Evolutionary conservation across 2,329 filamentous ascomycete genomes (phyloP).

Genomic region (Paecilomyces formosus): DNA sequence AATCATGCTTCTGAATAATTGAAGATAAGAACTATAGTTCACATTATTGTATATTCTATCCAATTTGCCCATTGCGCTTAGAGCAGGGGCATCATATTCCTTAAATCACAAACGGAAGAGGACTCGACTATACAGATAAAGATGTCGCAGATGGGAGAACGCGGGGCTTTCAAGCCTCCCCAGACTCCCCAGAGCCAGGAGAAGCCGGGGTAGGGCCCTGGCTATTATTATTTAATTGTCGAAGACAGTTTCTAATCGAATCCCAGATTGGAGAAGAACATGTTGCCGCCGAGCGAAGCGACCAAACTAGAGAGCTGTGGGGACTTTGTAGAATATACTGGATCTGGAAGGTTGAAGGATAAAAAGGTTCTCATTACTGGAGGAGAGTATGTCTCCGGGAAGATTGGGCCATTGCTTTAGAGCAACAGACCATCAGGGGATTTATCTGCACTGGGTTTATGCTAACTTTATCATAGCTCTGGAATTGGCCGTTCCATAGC

Average conservation of each 20-base stretch:
- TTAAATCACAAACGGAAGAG: not conserved
- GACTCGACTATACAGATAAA: not conserved
- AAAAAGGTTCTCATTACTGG: constrained; percentile 50
- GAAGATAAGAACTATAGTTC: not conserved
- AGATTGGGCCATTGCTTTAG: no score
- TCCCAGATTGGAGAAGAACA: constrained; percentile 12
- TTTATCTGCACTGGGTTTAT: not conserved
- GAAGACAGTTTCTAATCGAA: not conserved
- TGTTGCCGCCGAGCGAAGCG: constrained; percentile 25
- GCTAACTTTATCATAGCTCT: constrained; percentile 28
- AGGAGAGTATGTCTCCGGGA: constrained; percentile 41
- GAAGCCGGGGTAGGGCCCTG: constrained; percentile 18
- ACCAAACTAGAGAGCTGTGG: constrained; percentile 23
- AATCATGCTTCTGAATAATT: not conserved
- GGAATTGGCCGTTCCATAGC: constrained; percentile 50
- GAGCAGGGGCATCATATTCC: not conserved
- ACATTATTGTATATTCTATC: not conserved
- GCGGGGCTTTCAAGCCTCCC: constrained; percentile 16
- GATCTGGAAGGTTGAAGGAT: constrained; percentile 43
- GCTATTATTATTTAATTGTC: not conserved
- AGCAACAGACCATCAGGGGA: no score
- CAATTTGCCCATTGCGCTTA: not conserved
- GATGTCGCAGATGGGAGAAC: constrained; percentile 18
- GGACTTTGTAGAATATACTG: constrained; percentile 30
- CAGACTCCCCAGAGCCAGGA: constrained; percentile 14